Percentiles rank a stretch among this genome's conserved stretches.
These are phyloP conservation scores for Poa annua DNA, from an alignment of 176 grass and related monocot species.

Conservation along the genomic window DNA sequence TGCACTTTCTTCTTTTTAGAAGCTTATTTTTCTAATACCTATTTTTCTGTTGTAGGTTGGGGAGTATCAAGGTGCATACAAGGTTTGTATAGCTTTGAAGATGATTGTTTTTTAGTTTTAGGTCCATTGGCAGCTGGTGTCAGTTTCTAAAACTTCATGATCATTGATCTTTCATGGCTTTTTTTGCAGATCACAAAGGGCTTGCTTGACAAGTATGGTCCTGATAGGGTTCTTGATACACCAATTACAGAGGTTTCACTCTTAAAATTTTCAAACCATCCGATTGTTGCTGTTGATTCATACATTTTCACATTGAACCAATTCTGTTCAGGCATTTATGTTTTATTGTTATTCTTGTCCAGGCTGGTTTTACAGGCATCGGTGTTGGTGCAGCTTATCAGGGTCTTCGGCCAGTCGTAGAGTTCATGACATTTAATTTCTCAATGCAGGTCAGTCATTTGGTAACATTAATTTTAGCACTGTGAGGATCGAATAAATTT, in stretches of 20 bases:
- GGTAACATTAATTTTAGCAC: neutral
- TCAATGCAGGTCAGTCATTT: constrained; percentile 81
- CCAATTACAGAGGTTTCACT: constrained; percentile 89
- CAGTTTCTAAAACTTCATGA: constrained; percentile 3
- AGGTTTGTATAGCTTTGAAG: constrained; percentile 51
- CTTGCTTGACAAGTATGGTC: constrained; percentile 94
- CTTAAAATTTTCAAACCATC: constrained; percentile 21
- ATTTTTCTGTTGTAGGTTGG: constrained; percentile 71
- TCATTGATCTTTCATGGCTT: constrained; percentile 30
- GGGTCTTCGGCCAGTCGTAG: constrained; percentile 79
- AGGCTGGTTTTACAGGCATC: constrained; percentile 98
- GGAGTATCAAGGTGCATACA: constrained; percentile 98
- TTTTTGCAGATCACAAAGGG: constrained; percentile 86
- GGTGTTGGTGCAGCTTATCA: constrained; percentile 96
- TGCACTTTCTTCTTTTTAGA: neutral
- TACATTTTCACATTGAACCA: neutral
- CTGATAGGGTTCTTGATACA: constrained; percentile 99
- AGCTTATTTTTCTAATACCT: constrained; percentile 21
- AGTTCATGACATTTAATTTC: constrained; percentile 99
- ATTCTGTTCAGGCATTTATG: constrained; percentile 29
- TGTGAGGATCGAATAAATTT: neutral
- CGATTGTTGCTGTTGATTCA: neutral
- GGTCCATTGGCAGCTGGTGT: neutral
- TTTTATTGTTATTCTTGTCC: constrained; percentile 38
- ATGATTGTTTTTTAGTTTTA: constrained; percentile 21